Percentiles rank a stretch among this genome's conserved stretches.
phyloP scores from a whole-genome alignment of 208 protist genomes.

The Leishmania lainsoni region DNA sequence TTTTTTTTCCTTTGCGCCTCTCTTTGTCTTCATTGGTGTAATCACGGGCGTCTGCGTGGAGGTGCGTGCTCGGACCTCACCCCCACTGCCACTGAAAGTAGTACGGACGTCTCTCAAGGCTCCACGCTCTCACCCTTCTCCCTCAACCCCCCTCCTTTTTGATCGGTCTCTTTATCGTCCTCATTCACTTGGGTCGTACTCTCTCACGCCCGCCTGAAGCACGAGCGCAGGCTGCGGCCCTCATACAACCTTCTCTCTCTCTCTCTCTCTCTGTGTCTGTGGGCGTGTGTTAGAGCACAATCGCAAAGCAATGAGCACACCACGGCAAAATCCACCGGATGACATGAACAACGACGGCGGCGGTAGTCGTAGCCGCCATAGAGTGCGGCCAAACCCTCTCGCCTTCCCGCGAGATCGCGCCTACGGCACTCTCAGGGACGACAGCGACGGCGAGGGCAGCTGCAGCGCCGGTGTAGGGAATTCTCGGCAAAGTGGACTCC shows the following conservation, averaged over 20 bases:
- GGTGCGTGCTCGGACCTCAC: not conserved
- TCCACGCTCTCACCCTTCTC: not conserved
- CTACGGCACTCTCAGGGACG: conserved; percentile 40
- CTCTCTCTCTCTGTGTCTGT: not conserved
- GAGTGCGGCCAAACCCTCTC: conserved; percentile 41
- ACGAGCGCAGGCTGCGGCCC: not conserved
- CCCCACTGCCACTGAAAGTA: too few relatives aligned
- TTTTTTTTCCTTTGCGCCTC: not conserved
- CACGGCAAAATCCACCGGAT: not conserved
- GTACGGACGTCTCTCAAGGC: not conserved
- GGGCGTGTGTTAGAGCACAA: not conserved
- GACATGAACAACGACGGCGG: not conserved
- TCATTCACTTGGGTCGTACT: not conserved
- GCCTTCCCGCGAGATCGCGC: conserved; percentile 23
- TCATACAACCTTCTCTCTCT: not conserved
- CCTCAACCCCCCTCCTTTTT: not conserved
- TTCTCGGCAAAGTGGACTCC: conserved; percentile 1
- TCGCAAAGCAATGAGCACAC: not conserved
- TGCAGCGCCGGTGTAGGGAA: not conserved
- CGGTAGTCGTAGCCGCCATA: conserved; percentile 1
- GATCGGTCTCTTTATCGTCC: not conserved
- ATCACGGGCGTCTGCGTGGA: not conserved
- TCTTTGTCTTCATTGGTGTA: not conserved
- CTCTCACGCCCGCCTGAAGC: not conserved
- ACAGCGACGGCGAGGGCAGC: not conserved